Percentiles rank a stretch among this genome's conserved stretches.
Evolutionary conservation across 257 asterid species (phyloP).

Genomic region (Penstemon newberryi): DNA sequence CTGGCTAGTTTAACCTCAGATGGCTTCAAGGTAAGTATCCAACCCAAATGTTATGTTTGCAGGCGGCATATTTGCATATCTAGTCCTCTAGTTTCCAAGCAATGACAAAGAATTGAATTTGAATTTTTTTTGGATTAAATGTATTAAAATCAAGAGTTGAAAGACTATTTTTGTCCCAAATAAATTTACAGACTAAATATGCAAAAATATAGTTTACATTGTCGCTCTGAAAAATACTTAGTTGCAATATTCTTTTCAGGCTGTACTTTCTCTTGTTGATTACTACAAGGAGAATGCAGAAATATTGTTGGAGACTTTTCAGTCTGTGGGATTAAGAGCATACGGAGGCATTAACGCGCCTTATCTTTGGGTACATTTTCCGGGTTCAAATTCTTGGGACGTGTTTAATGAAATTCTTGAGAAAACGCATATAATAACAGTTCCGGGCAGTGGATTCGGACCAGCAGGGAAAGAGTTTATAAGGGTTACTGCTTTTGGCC

Average conservation of each 20-base stretch:
- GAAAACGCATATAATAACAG: slow-evolving; percentile 72
- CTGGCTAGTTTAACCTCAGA: slow-evolving; percentile 66
- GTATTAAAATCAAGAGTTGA: too few species aligned
- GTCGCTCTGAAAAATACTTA: neutral
- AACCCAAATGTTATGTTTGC: neutral
- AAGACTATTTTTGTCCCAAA: too few species aligned
- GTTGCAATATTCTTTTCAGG: slow-evolving; percentile 35
- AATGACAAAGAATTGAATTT: too few species aligned
- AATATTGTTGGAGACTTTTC: slow-evolving; percentile 65
- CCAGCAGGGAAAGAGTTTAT: slow-evolving; percentile 85
- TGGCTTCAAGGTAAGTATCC: slow-evolving; percentile 59
- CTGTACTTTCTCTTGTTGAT: slow-evolving; percentile 47
- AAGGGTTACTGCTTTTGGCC: slow-evolving; percentile 82
- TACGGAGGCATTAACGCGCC: slow-evolving; percentile 89
- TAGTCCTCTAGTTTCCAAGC: too few species aligned
- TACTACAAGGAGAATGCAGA: slow-evolving; percentile 75
- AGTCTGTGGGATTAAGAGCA: slow-evolving; percentile 58
- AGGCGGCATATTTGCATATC: neutral
- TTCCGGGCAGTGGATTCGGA: slow-evolving; percentile 92
- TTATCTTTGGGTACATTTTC: slow-evolving; percentile 89
- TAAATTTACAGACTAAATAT: too few species aligned
- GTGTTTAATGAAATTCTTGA: slow-evolving; percentile 71
- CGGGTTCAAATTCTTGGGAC: slow-evolving; percentile 83
- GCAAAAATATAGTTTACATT: too few species aligned
- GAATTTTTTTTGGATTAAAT: too few species aligned